Percentiles rank a stretch among this genome's conserved stretches.
These are phyloP conservation scores for Escallonia herrerae DNA, from an alignment of 129 eudicot species.

Conservation along the genomic window DNA sequence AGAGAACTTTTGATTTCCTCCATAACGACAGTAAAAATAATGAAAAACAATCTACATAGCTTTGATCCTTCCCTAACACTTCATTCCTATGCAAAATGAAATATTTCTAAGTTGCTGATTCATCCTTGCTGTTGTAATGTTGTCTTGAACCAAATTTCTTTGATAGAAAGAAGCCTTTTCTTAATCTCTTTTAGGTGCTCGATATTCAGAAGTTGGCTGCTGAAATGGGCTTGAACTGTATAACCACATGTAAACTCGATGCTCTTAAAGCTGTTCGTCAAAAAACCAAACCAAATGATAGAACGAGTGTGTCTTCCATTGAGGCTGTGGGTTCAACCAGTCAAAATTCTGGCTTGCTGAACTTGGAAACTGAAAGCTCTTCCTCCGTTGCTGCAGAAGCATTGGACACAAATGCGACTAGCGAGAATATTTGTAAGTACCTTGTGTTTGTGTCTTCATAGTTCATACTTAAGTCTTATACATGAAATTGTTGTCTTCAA, in stretches of 20 bases:
- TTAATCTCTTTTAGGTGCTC: constrained; percentile 40
- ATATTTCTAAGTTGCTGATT: too few relatives aligned
- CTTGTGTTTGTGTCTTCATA: neutral
- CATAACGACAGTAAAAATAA: too few relatives aligned
- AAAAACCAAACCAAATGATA: constrained; percentile 22
- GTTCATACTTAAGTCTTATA: neutral
- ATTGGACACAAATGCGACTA: constrained; percentile 3
- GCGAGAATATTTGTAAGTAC: constrained; percentile 13
- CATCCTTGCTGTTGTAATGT: neutral
- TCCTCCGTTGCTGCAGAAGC: constrained; percentile 12
- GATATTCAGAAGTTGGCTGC: constrained; percentile 72
- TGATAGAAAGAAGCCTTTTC: neutral
- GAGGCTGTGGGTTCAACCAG: constrained; percentile 20
- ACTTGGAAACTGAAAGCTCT: constrained; percentile 8
- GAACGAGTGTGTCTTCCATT: constrained; percentile 5
- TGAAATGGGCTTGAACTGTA: constrained; percentile 74
- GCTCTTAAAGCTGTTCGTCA: constrained; percentile 73
- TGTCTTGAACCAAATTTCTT: too few relatives aligned
- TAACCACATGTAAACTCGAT: constrained; percentile 74
- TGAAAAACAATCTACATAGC: too few relatives aligned
- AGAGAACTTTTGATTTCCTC: too few relatives aligned
- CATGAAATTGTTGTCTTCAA: too few relatives aligned
- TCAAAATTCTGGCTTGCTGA: constrained; percentile 18
- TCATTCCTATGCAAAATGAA: too few relatives aligned
- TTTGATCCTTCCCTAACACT: too few relatives aligned